These are phyloP conservation scores for Aspergillus latus DNA, from an alignment of 2,329 filamentous ascomycete species.

Conservation along the genomic window DNA sequence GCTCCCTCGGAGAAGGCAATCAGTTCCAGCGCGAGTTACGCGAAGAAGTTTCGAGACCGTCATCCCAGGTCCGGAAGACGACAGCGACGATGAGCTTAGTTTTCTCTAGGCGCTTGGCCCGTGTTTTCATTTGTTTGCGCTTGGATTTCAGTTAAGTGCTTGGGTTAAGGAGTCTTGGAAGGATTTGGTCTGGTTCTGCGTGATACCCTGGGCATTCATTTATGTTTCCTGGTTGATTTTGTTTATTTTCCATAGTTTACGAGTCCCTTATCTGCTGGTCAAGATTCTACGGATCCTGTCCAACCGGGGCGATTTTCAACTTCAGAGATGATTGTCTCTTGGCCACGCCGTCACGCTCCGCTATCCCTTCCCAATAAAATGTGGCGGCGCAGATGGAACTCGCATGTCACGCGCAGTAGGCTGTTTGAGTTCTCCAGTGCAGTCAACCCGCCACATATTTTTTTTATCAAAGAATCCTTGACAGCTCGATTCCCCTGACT, in stretches of 20 bases:
- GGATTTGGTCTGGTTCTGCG: constrained; percentile 6
- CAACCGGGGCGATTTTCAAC: too few relatives aligned
- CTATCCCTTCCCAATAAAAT: neutral
- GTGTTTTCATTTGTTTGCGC: neutral
- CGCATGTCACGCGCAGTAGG: neutral
- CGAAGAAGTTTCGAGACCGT: constrained; percentile 17
- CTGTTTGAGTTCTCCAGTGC: neutral
- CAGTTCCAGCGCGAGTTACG: constrained; percentile 1
- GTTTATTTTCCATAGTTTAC: neutral
- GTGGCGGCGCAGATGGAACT: neutral
- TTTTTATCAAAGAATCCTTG: neutral
- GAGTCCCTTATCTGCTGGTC: neutral
- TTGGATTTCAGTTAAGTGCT: neutral
- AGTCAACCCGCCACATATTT: neutral
- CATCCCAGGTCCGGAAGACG: constrained; percentile 32
- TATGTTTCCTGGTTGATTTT: constrained; percentile 1
- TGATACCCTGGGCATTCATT: constrained; percentile 15
- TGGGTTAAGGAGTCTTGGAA: constrained; percentile 8
- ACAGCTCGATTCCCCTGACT: neutral
- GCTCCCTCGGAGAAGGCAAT: constrained; percentile 3
- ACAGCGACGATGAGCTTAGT: constrained; percentile 42
- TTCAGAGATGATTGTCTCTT: neutral
- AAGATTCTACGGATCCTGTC: neutral
- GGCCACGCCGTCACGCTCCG: neutral
- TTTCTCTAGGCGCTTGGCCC: constrained; percentile 27